Evolutionary conservation across 2,329 filamentous ascomycete genomes (phyloP).

Genomic region (Acrocalymma vagum): DNA sequence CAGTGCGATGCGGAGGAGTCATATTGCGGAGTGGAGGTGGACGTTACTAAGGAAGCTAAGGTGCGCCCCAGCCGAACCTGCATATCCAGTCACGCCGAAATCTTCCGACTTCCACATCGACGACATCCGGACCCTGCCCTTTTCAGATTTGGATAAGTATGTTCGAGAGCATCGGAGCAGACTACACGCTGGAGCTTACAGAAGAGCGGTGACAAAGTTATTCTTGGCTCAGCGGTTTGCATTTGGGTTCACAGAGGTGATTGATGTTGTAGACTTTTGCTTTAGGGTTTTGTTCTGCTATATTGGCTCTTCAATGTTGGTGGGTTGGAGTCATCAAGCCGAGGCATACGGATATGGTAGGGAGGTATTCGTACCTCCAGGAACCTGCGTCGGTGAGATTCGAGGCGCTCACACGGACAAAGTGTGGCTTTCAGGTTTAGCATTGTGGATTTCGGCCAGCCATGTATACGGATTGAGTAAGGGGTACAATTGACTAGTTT

Average conservation of each 20-base stretch:
- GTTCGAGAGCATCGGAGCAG: slow-evolving; percentile 26
- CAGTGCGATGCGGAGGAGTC: slow-evolving; percentile 9
- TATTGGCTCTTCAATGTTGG: slow-evolving; percentile 32
- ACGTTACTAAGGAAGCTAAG: slow-evolving; percentile 45
- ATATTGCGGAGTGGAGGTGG: slow-evolving; percentile 46
- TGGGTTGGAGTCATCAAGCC: slow-evolving; percentile 17
- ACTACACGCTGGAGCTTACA: slow-evolving; percentile 40
- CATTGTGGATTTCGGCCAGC: too few species aligned
- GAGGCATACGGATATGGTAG: neutral
- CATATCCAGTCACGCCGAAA: slow-evolving; percentile 41
- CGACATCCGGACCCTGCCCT: slow-evolving; percentile 48
- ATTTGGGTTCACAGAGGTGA: slow-evolving; percentile 45
- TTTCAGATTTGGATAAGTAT: slow-evolving; percentile 52
- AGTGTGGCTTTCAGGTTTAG: too few species aligned
- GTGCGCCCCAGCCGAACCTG: slow-evolving; percentile 49
- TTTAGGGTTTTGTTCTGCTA: slow-evolving; percentile 68
- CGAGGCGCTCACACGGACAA: too few species aligned
- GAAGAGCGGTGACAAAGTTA: slow-evolving; percentile 47
- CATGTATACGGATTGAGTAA: too few species aligned
- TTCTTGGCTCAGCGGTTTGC: slow-evolving; percentile 53
- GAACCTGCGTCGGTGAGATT: too few species aligned
- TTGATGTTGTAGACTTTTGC: slow-evolving; percentile 77
- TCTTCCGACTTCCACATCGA: slow-evolving; percentile 23
- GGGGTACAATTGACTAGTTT: too few species aligned
- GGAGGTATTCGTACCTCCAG: neutral